phyloP scores from a whole-genome alignment of 2,329 filamentous ascomycete genomes.

The Trichoderma semiorbis region DNA sequence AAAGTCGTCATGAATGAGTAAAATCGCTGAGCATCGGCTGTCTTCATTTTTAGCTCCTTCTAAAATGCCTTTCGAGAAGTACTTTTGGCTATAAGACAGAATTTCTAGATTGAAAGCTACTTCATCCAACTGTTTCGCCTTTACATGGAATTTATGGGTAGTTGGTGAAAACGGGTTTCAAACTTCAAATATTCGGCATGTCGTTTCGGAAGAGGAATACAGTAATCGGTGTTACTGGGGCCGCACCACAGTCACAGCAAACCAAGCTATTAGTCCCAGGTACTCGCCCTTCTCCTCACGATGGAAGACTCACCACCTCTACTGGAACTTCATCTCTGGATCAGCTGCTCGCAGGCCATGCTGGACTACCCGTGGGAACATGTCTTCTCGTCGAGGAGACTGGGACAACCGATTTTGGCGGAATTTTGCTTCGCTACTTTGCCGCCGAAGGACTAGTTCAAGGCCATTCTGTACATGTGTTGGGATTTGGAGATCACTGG shows the following conservation, averaged over 20 bases:
- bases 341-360: slow-evolving; percentile 78
- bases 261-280: slow-evolving; percentile 43
- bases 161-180: not conserved
- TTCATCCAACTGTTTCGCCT: not conserved
- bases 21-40: not conserved
- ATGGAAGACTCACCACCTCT: slow-evolving; percentile 83
- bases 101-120: not conserved
- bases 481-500: slow-evolving; percentile 79
- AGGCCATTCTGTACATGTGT: slow-evolving; percentile 80
- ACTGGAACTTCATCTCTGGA: slow-evolving; percentile 88
- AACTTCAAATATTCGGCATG: slow-evolving; percentile 36
- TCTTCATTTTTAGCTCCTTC: not conserved
- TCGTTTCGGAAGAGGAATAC: slow-evolving; percentile 57
- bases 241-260: slow-evolving; percentile 24
- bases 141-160: not conserved
- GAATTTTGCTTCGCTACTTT: slow-evolving; percentile 80
- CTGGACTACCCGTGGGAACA: slow-evolving; percentile 77
- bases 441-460: slow-evolving; percentile 91
- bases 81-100: not conserved
- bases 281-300: slow-evolving; percentile 80
- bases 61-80: not conserved
- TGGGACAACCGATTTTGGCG: slow-evolving; percentile 91
- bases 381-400: slow-evolving; percentile 80
- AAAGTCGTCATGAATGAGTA: not conserved
- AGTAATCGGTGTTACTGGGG: slow-evolving; percentile 40